Base-by-base conservation (phyloP, 164 flowering plant genomes). In the Sedum album region DNA sequence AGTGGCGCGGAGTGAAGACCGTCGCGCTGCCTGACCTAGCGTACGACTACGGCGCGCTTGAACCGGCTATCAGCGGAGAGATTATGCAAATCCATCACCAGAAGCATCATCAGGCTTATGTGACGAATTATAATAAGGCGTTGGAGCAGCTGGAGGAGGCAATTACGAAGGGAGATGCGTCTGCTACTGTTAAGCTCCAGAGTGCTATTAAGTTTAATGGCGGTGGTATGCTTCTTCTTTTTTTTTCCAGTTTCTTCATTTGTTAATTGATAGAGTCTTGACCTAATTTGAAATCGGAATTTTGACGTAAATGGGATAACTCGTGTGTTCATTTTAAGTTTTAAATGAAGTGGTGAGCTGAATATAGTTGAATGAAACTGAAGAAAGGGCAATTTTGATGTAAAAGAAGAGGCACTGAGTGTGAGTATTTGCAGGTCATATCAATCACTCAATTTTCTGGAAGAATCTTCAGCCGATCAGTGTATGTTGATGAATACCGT, bases 361-460 rank as follows among this genome's bases (percentile, higher is more conserved):
- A 44, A 44, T 44, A 1, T 17, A 17, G 15, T 44, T 44, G 48
- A 44, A 13, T 18, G 3, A 35, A 35, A 35, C 38, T 35, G 38
- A 35, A 35, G n/a, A 35, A 35, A 35, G 38, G 38, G 7, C 3
- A 35, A 35, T 35, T 35, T 35, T 35, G 7, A 35, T 35, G 38
- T 7, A 7, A 7, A 35, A 35, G 38, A 7, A 35, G 5, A 35
- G 38, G 38, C 7, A 7, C 31, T 36, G 21, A 30, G 17, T 31
- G 60, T 10, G 23, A 39, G 44, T 36, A 70, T 31, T 36, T 75
- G 68, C 84, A 94, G 99, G 97, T 73, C 97, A 94, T 75, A 70
- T 91, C 68, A 94, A 94, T 80, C 99, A 94, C 80, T 90, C 99
- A 0, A 80, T 91, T 72, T 94, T 94, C 83, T 94, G 99, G 99